phyloP scores from a whole-genome alignment of 306 rosid species.

The Dryas octopetala region DNA sequence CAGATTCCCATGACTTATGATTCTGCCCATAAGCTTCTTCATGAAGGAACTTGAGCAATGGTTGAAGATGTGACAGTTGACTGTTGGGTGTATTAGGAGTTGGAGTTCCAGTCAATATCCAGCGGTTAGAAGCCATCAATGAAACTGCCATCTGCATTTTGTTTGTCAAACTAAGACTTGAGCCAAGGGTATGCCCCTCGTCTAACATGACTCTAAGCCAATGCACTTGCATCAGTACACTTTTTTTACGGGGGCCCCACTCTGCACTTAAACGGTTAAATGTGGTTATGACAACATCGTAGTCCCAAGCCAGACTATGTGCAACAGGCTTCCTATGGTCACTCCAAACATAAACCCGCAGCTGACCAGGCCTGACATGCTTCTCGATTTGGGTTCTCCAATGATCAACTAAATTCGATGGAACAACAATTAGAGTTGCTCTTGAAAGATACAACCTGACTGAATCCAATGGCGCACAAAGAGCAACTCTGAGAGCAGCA shows the following conservation, averaged over 20 bases:
- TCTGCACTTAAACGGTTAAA: conserved; percentile 93
- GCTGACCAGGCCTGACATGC: conserved; percentile 75
- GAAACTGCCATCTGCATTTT: conserved; percentile 97
- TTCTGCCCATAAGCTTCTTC: conserved; percentile 91
- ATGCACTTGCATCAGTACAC: conserved; percentile 80
- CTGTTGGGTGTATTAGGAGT: conserved; percentile 96
- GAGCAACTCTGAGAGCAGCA: conserved; percentile 80
- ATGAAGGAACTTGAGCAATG: conserved; percentile 89
- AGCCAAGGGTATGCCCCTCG: conserved; percentile 99
- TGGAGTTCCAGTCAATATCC: conserved; percentile 98
- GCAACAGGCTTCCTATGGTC: conserved; percentile 74
- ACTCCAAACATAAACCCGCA: conserved; percentile 68
- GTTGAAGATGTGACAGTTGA: conserved; percentile 91
- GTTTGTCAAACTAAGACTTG: conserved; percentile 83
- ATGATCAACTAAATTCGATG: conserved; percentile 84
- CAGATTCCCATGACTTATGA: conserved; percentile 94
- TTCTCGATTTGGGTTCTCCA: conserved; percentile 93
- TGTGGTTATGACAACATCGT: conserved; percentile 90
- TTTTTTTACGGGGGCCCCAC: conserved; percentile 77
- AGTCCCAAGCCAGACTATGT: conserved; percentile 95
- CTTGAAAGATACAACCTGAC: conserved; percentile 78
- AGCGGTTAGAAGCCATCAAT: conserved; percentile 83
- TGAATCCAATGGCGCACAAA: conserved; percentile 71
- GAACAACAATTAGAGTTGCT: conserved; percentile 93
- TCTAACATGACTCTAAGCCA: conserved; percentile 93